Evolutionary conservation across 2,329 filamentous ascomycete genomes (phyloP).

Genomic region (Penicillium italicum): DNA sequence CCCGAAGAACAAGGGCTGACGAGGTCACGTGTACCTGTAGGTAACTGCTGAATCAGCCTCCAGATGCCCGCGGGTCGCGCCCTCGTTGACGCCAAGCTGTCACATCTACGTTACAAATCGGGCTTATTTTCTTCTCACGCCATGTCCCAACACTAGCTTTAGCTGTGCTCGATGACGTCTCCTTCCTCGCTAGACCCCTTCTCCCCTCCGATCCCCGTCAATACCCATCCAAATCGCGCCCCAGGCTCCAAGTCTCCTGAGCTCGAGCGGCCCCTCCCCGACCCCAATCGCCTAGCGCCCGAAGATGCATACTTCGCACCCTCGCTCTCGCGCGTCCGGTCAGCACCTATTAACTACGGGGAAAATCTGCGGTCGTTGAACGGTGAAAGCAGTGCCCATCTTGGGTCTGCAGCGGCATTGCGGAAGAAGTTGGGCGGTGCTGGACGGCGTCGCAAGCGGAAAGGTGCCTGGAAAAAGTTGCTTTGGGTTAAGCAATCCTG

Average conservation of each 20-base stretch:
- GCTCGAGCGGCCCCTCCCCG: constrained; percentile 44
- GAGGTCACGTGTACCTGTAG: neutral
- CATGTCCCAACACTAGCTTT: constrained; percentile 30
- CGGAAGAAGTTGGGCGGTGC: constrained; percentile 53
- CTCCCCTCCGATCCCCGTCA: constrained; percentile 46
- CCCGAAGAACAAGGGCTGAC: neutral
- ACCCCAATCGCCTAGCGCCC: constrained; percentile 70
- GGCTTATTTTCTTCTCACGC: constrained; percentile 9
- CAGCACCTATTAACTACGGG: constrained; percentile 39
- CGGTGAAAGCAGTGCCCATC: constrained; percentile 42
- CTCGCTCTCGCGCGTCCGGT: constrained; percentile 56
- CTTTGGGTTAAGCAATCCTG: constrained; percentile 97
- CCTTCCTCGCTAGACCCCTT: constrained; percentile 36
- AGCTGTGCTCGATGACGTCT: constrained; percentile 33
- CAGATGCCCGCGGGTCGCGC: constrained; percentile 10
- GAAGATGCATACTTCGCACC: constrained; percentile 73
- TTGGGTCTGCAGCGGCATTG: constrained; percentile 39
- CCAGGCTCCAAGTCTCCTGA: constrained; percentile 36
- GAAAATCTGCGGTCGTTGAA: constrained; percentile 33
- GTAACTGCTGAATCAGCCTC: constrained; percentile 5
- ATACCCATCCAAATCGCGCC: constrained; percentile 45
- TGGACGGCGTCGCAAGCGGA: constrained; percentile 64
- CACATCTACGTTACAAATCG: neutral
- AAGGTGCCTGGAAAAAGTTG: constrained; percentile 85
- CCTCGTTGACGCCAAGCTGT: constrained; percentile 1